Base-by-base conservation (phyloP, 208 protist genomes). In the Acanthamoeba castellanii region DNA sequence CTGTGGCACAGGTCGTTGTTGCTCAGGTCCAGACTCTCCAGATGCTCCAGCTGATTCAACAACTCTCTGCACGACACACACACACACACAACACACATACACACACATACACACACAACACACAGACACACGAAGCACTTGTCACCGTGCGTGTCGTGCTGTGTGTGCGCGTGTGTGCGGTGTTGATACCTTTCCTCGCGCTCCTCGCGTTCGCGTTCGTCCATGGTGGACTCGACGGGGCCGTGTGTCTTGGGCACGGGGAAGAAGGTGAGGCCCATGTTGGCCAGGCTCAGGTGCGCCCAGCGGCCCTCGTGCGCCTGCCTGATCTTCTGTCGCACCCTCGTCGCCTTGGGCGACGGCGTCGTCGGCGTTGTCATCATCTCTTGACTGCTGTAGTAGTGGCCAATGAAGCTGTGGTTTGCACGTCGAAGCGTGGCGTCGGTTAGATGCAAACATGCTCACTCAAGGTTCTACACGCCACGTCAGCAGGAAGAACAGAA, bases 1-100 rank as follows among this genome's bases (percentile, higher is more conserved):
- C 84, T 91, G 55, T 91, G 84, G 84, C 84, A 72, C 32, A 91
- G 30, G 59, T 91, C 84, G 84, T 91, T 91, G 55, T 91, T 91
- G 84, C 84, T 91, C 34, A 91, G 34, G 37, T 91, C 84, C 20
- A 91, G 50, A 25, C 50, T 70, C 84, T 91, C 84, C 84, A 91
- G 32, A 25, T 91, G 84, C 32, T 91, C 84, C 84, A 91, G 14
- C 16, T 27, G 30, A n/a, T 11, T 47, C 84, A 91, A 34, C 55
- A 91, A 34, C 84, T 91, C 84, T 32, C 84, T 91, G 32, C 84
- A 32, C 37, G 37, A 42, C 37, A 42, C 37, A 42, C 37, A 42
- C 37, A 42, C 37, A 42, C 37, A 42, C 37, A 42, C 37, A 42
- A 42, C 37, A 42, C 37, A 42, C 37, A 42, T n/a, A 70, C 27